phyloP scores from a whole-genome alignment of 768 basidiomycete species.

The Amanita pallidorosea region DNA sequence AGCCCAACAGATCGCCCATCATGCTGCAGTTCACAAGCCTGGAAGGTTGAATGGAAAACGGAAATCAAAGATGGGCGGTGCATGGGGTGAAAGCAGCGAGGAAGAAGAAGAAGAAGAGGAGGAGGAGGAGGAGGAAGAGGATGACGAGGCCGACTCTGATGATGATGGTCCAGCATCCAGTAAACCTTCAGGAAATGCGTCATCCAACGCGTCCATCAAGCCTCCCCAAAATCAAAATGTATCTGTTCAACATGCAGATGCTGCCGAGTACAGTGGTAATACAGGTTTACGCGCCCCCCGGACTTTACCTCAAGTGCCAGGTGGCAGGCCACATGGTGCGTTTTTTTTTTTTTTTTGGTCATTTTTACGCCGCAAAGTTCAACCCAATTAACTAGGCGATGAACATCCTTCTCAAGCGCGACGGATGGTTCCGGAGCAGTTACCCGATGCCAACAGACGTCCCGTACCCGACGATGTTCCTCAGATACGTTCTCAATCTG shows the following conservation, averaged over 20 bases:
- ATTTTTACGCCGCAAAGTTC: slow-evolving; percentile 22
- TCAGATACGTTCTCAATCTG: slow-evolving; percentile 43
- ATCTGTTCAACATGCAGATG: slow-evolving; percentile 13
- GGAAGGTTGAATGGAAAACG: slow-evolving; percentile 57
- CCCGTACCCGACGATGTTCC: slow-evolving; percentile 47
- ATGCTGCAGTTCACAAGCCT: slow-evolving; percentile 67
- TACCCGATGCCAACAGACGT: slow-evolving; percentile 35
- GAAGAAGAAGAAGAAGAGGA: slow-evolving; percentile 87
- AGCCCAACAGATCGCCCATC: slow-evolving; percentile 73
- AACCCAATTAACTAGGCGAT: slow-evolving; percentile 17
- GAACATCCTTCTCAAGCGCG: slow-evolving; percentile 30
- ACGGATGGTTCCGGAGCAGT: slow-evolving; percentile 44
- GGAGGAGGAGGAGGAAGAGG: slow-evolving; percentile 59
- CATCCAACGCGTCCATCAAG: slow-evolving; percentile 17
- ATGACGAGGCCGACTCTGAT: slow-evolving; percentile 64
- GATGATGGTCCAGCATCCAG: slow-evolving; percentile 22
- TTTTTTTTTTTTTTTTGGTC: slow-evolving; percentile 8
- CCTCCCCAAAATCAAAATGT: slow-evolving; percentile 15
- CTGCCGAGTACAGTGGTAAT: slow-evolving; percentile 19
- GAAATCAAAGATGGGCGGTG: slow-evolving; percentile 49
- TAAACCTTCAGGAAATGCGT: slow-evolving; percentile 15
- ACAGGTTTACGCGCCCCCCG: slow-evolving; percentile 48
- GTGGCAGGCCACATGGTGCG: slow-evolving; percentile 32
- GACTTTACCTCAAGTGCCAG: slow-evolving; percentile 56
- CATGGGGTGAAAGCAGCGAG: slow-evolving; percentile 64